Base-by-base conservation (phyloP, 2,329 filamentous ascomycete genomes). In the Beauveria rudraprayagi region DNA sequence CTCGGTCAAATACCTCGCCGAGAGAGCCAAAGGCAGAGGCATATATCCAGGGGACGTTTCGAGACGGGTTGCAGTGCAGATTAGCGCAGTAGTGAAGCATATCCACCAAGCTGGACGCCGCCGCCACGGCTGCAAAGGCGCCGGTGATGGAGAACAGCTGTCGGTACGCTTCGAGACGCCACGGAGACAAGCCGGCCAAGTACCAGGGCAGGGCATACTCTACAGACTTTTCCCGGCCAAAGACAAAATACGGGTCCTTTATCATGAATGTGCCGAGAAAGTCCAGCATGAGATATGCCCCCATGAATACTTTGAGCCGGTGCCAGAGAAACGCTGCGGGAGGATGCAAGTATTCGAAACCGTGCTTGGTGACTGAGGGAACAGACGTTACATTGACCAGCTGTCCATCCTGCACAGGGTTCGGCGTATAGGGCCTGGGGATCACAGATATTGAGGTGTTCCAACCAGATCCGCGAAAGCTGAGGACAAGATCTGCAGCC, bases 231-330 rank as follows among this genome's bases (percentile, higher is more conserved):
- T 75, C 69, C 2, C 75, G 73, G 1, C 84, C 80, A 26, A 83
- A 69, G 62, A 85, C 68, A 73, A 92, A 96, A 75, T 93, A 96
- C 0, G 88, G 86, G 67, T 97, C 93, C 58, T 83, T 82, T 66
- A 87, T 85, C 76, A 91, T 86, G 63, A 85, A 64, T 1, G 86
- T 80, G 68, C 89, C 89, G 57, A 90, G 72, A 7, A 85, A 62
- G 72, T 97, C 93, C 9, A 96, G 76, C 8, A 83, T 63, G 14
- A 94, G 65, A 69, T 90, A 94, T 65, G 79, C 77, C 43, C 80
- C 61, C 2, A 83, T 60, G n/a, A 87, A 74, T 6, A 69, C 76
- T 9, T 72, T 61, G 11, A 85, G 62, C 28, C 78, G 78, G 17
- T 69, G 66, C 60, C 72, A 70, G 46, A 86, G 61, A 48, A 87